A percentile compares a stretch with the other conserved stretches of the same genome.
Evolutionary conservation across 441 rosid genomes (phyloP).

Genomic region (Pelargonium citronellum): DNA sequence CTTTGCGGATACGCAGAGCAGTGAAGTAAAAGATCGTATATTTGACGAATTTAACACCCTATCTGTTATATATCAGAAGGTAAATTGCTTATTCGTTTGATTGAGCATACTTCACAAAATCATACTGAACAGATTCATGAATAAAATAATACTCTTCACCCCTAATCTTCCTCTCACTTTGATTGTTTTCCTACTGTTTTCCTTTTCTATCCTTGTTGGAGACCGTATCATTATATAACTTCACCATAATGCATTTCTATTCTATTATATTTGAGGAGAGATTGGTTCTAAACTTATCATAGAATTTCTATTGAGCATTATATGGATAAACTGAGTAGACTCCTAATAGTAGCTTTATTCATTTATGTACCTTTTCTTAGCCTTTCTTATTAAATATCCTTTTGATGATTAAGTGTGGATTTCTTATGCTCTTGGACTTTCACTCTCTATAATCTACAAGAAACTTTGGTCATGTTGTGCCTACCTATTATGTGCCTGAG

Average conservation of each 20-base stretch:
- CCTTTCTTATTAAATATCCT: neutral
- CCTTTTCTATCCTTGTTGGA: too few relatives aligned
- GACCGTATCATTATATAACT: too few relatives aligned
- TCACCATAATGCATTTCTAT: too few relatives aligned
- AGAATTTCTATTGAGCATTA: neutral
- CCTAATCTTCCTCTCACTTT: too few relatives aligned
- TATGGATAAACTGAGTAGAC: neutral
- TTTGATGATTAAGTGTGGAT: neutral
- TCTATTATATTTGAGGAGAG: too few relatives aligned
- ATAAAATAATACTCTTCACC: too few relatives aligned
- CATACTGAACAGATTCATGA: too few relatives aligned
- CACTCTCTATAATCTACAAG: neutral
- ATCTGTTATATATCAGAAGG: constrained; percentile 93
- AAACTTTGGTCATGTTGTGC: neutral
- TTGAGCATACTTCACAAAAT: neutral
- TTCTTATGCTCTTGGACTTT: neutral
- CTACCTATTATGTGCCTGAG: neutral
- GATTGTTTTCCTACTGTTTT: too few relatives aligned
- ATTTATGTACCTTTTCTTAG: neutral
- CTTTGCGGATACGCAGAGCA: constrained; percentile 95
- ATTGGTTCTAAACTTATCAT: neutral
- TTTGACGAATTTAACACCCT: constrained; percentile 95
- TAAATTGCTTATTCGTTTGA: constrained; percentile 23
- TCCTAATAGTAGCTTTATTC: neutral
- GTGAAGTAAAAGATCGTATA: constrained; percentile 92